Percentiles rank a stretch among this genome's conserved stretches.
phyloP scores from a whole-genome alignment of 148 eudicot species.

The Polygonum maritimum region DNA sequence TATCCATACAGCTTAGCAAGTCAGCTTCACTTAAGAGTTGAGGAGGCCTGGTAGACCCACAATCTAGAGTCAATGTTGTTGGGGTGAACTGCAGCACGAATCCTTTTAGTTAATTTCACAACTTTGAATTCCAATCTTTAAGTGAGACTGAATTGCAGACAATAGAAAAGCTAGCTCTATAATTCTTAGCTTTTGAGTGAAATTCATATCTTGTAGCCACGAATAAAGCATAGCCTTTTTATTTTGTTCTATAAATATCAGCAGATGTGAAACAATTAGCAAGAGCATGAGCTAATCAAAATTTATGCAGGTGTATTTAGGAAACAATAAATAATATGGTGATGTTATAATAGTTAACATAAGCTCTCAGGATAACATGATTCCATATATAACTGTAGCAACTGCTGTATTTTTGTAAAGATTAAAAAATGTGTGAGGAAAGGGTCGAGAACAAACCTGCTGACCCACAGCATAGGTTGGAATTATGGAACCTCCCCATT shows the following conservation, averaged over 20 bases:
- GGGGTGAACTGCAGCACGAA: conserved; percentile 57
- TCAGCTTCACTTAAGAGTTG: conserved; percentile 95
- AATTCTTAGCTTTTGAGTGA: background rate
- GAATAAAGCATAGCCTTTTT: background rate
- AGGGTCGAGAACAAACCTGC: conserved; percentile 41
- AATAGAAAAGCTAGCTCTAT: background rate
- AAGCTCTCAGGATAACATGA: background rate
- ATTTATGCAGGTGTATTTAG: background rate
- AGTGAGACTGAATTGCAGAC: background rate
- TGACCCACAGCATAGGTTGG: conserved; percentile 76
- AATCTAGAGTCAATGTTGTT: conserved; percentile 69
- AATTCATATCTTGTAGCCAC: background rate
- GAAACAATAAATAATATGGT: background rate
- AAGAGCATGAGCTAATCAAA: background rate
- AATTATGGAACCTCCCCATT: conserved; percentile 86
- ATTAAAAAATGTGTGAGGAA: conserved; percentile 1
- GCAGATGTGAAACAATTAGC: background rate
- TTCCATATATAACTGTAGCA: background rate
- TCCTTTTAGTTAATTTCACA: background rate
- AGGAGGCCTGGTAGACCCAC: conserved; percentile 92
- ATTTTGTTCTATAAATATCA: background rate
- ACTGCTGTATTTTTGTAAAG: background rate
- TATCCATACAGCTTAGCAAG: conserved; percentile 83
- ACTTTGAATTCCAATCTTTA: background rate
- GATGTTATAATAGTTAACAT: background rate